Base-by-base conservation (phyloP, 106 monocot genomes). In the Acorus gramineus region DNA sequence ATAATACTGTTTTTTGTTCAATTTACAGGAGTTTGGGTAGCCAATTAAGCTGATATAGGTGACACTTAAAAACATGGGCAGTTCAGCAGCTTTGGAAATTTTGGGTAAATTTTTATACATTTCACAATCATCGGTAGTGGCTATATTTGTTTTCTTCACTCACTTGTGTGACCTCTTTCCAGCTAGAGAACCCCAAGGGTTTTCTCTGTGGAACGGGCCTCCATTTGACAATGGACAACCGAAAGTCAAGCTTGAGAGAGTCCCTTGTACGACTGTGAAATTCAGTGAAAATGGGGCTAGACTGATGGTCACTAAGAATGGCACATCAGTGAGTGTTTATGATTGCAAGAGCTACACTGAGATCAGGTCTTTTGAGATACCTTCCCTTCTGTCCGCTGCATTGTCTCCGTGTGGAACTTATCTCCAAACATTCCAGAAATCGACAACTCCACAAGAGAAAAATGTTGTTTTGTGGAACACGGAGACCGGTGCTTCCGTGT, bases 371-470 rank as follows among this genome's bases (percentile, higher is more conserved):
- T 83, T 96, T 69, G 79, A 91, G 58, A 63, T 91, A 14, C 87
- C 87, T 61, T 76, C 80, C 53, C 57, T 96, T 58, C 80, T 85
- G 57, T 73, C 79, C 48, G 73, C 87, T 6, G 44, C 65, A 7
- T 49, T 96, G 49, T 88, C 91, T 45, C 87, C 91, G 42, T 52
- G 72, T 65, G 96, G 96, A 54, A 81, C 79, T 5, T 96, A 79
- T 63, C 78, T 96, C 44, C 96, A 87, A 67, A 91, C 87, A 14
- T 96, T 96, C 62, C 90, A 96, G 52, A 96, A 88, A 76, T 63
- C 85, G n/a, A 59, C 81, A 47, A 76, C 82, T 6, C 83, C 90
- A 8, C 91, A 88, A 65, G 91, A 91, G 11, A 96, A 96, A 66
- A 96, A 96, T 81, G 85, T 96, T 42, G 55, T 64, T 7, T 4